Conservation (phyloP, 441 rosid genomes). For the Metrosideros polymorpha region DNA sequence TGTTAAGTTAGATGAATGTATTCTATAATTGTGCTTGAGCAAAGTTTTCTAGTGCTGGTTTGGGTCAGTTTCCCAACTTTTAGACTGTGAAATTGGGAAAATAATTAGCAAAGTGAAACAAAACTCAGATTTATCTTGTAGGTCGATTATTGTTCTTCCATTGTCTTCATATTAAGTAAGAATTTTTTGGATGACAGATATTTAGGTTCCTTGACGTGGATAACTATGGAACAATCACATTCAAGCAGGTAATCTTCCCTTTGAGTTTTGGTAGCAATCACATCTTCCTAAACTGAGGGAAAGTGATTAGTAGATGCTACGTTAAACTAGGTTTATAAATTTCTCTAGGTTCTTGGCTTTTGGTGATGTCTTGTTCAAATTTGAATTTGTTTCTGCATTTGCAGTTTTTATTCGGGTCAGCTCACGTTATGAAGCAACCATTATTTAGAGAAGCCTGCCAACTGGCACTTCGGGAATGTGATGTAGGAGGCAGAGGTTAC, state of each 20-base stretch:
- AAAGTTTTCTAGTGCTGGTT: not conserved
- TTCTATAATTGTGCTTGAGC: not conserved
- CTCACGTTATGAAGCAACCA: slow-evolving; percentile 60
- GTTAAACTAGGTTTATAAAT: not conserved
- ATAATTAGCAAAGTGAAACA: not conserved
- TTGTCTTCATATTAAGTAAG: not conserved
- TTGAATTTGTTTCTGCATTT: not conserved
- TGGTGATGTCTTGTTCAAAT: not conserved
- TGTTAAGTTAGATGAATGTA: not conserved
- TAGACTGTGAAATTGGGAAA: not conserved
- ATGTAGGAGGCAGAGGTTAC: slow-evolving; percentile 29
- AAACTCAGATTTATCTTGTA: not conserved
- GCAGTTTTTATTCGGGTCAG: slow-evolving; percentile 83
- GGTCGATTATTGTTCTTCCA: not conserved
- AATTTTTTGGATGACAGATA: slow-evolving; percentile 35
- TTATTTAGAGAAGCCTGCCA: slow-evolving; percentile 62
- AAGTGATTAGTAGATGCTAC: not conserved
- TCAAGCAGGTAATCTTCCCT: slow-evolving; percentile 54
- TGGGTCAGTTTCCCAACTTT: not conserved
- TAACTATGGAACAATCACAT: slow-evolving; percentile 63
- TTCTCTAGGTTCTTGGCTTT: not conserved
- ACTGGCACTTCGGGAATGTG: slow-evolving; percentile 47
- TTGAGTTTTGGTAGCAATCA: not conserved
- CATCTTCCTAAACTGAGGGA: not conserved
- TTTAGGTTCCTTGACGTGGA: slow-evolving; percentile 78